Conservation (phyloP, 345 rosid species). For the Citrus australasica region DNA sequence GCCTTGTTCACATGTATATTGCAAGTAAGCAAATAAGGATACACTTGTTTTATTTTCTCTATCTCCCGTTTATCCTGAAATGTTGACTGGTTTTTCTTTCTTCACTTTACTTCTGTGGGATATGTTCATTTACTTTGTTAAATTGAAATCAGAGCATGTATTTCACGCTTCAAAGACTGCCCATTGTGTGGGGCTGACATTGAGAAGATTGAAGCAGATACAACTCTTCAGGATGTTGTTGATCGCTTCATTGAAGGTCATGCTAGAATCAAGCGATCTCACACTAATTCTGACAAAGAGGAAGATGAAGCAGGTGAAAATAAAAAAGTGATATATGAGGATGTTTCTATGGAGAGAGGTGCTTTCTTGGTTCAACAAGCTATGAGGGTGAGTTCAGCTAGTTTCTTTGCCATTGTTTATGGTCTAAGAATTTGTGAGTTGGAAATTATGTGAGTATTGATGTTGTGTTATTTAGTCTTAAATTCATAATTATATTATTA, state of each 20-base stretch:
- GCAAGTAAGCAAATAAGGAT: slow-evolving; percentile 58
- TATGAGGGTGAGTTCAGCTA: slow-evolving; percentile 72
- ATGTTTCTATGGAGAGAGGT: slow-evolving; percentile 94
- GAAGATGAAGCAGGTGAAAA: slow-evolving; percentile 41
- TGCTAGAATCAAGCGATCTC: slow-evolving; percentile 88
- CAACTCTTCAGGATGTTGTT: slow-evolving; percentile 67
- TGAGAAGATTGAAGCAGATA: slow-evolving; percentile 69
- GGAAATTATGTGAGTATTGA: background rate
- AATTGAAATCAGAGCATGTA: slow-evolving; percentile 48
- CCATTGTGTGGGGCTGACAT: slow-evolving; percentile 97
- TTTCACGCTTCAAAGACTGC: slow-evolving; percentile 81
- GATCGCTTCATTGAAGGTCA: slow-evolving; percentile 94
- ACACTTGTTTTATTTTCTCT: background rate
- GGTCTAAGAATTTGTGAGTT: background rate
- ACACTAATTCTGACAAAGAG: slow-evolving; percentile 41
- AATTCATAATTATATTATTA: background rate
- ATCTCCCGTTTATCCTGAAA: background rate
- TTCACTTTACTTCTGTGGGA: background rate
- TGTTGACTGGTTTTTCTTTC: background rate
- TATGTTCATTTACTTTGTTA: background rate
- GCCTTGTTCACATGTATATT: slow-evolving; percentile 83
- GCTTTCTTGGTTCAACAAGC: slow-evolving; percentile 97
- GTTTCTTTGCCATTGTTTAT: background rate
- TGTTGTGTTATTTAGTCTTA: background rate
- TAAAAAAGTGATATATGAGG: slow-evolving; percentile 72